A percentile compares a stretch with the other conserved stretches of the same genome.
Evolutionary conservation across 768 basidiomycete species (phyloP).

Genomic region (Trametes cinnabarina): DNA sequence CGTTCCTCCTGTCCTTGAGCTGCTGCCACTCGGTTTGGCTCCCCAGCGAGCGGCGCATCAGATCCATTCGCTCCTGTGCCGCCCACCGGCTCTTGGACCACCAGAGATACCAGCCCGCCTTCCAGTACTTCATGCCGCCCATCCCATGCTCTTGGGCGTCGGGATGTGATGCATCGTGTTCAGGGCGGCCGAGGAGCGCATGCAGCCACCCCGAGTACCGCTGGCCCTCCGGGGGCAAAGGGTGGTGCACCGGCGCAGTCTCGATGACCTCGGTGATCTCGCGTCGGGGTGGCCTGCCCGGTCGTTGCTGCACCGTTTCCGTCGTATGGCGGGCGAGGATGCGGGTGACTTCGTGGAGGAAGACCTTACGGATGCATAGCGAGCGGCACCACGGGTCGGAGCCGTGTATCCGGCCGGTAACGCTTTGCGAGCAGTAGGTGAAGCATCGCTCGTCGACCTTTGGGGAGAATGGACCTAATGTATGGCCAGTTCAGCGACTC

Average conservation of each 20-base stretch:
- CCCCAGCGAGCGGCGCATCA: slow-evolving; percentile 58
- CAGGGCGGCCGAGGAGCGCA: slow-evolving; percentile 14
- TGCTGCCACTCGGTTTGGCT: slow-evolving; percentile 45
- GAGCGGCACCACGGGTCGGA: slow-evolving; percentile 35
- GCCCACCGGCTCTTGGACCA: slow-evolving; percentile 51
- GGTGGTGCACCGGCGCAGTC: slow-evolving; percentile 38
- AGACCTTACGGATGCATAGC: slow-evolving; percentile 38
- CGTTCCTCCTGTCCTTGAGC: slow-evolving; percentile 45
- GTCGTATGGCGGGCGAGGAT: slow-evolving; percentile 19
- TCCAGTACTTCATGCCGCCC: slow-evolving; percentile 55
- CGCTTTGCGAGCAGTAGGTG: slow-evolving; percentile 35
- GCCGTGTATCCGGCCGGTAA: slow-evolving; percentile 30
- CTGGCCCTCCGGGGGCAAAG: slow-evolving; percentile 69
- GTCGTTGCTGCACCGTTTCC: slow-evolving; percentile 1
- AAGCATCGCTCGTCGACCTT: slow-evolving; percentile 36
- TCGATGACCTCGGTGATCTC: slow-evolving; percentile 13
- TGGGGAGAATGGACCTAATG: slow-evolving; percentile 28
- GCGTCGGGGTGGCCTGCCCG: slow-evolving; percentile 14
- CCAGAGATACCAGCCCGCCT: slow-evolving; percentile 78
- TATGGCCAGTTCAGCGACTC: neutral
- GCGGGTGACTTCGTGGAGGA: slow-evolving; percentile 35
- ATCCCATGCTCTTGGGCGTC: slow-evolving; percentile 5
- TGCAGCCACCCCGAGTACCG: slow-evolving; percentile 34
- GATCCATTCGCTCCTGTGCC: slow-evolving; percentile 52
- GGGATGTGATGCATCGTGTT: neutral